Conservation (phyloP, 2,329 filamentous ascomycete genomes). For the Coniochaeta sp. region DNA sequence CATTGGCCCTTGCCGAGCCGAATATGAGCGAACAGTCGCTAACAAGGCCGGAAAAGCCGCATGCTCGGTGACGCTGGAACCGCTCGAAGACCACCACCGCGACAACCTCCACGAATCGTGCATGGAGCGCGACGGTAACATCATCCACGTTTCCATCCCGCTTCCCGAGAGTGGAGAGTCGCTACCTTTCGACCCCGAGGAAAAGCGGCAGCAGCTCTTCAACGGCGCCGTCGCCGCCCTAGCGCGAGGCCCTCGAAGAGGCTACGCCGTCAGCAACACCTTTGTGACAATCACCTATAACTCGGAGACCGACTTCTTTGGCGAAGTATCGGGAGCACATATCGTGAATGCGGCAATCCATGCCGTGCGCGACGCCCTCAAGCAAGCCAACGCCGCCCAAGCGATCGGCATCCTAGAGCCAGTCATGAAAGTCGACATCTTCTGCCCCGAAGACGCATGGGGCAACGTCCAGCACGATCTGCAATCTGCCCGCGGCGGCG, state of each 20-base stretch:
- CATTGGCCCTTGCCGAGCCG: constrained; percentile 48
- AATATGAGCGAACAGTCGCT: constrained; percentile 73
- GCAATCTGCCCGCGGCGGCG: constrained; percentile 65
- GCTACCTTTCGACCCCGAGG: constrained; percentile 41
- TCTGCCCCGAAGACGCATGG: constrained; percentile 73
- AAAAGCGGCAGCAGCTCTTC: constrained; percentile 52
- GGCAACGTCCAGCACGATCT: constrained; percentile 79
- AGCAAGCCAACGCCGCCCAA: constrained; percentile 45
- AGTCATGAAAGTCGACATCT: constrained; percentile 84
- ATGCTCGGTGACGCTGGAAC: constrained; percentile 62
- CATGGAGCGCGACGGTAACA: constrained; percentile 62
- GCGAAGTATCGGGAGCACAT: constrained; percentile 61
- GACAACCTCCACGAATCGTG: constrained; percentile 31
- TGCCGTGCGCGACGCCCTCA: constrained; percentile 63
- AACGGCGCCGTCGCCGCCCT: constrained; percentile 80
- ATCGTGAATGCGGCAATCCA: constrained; percentile 53
- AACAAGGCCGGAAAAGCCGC: constrained; percentile 72
- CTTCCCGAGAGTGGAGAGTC: constrained; percentile 39
- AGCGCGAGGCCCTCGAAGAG: constrained; percentile 73
- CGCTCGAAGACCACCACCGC: constrained; percentile 36
- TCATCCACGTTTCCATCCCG: constrained; percentile 47
- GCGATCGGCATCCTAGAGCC: constrained; percentile 75
- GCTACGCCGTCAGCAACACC: constrained; percentile 72
- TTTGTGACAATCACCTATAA: constrained; percentile 65
- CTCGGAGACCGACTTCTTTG: constrained; percentile 56